Evolutionary conservation across 2,329 filamentous ascomycete genomes (phyloP), one percentile per base, ranked within the genome.

Genomic region (Didymellaceae sp.): DNA sequence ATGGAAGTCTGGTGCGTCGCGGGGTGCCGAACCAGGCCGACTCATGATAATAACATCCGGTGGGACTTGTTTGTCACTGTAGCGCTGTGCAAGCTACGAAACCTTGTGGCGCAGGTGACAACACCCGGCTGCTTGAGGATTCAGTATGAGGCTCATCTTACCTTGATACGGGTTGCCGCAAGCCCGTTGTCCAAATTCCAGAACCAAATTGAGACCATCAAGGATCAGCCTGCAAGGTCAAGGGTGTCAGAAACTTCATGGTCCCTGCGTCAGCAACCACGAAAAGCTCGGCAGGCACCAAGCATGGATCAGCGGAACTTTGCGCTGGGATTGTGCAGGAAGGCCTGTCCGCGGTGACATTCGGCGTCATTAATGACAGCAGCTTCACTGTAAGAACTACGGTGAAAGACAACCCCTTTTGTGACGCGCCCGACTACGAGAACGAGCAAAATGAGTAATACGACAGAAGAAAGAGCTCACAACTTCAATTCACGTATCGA

Each of bases 361-460:
- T 52, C 42, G 48, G 48, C 48, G 17, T 52, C 42, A 46, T 18
- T 43, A 16, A 35, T 42, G 42, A 46, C 42, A 52, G 16, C 37
- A 52, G 21, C 42, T 46, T 52, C 37, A 37, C 37, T 45, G 42
- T 16, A 20, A 45, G 31, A 41, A 24, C 20, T 26, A 6, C 39
- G 14, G 26, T 22, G 18, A 21, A 30, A 35, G 24, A n/a, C 18
- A 10, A 41, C 14, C 48, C 48, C 37, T 42, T 46, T 33, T 37
- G 26, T n/a, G 13, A 38, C 32, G 38, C 5, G 28, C 33, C 31
- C 13, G 17, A 35, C 20, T 14, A 8, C 24, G 7, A 41, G 13
- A n/a, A 11, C n/a, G 3, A 42, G 33, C 32, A 30, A 33, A n/a
- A 38, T 24, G 16, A 34, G 8, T 9, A 26, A 30, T 17, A 28